phyloP scores from a whole-genome alignment of 139 green algal species.

The Haematococcus lacustris region DNA sequence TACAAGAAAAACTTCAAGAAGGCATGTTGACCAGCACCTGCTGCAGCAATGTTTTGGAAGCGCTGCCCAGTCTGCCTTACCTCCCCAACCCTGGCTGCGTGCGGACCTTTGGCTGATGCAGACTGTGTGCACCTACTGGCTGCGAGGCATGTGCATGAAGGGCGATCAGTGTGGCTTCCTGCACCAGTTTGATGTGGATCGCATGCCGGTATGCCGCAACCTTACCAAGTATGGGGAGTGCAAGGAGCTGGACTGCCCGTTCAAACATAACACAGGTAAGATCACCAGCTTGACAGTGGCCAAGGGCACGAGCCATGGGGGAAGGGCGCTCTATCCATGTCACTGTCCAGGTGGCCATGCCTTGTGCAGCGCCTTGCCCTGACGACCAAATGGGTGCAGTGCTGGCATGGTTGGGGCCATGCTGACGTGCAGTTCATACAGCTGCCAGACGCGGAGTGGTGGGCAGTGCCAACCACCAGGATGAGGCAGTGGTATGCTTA shows the following conservation, averaged over 20 bases:
- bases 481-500: no score
- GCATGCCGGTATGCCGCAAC: slow-evolving; percentile 28
- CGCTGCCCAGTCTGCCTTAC: not conserved
- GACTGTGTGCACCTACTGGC: slow-evolving; percentile 97
- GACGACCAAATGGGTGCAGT: no score
- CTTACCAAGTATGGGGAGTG: slow-evolving; percentile 83
- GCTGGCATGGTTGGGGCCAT: no score
- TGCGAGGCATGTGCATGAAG: slow-evolving; percentile 94
- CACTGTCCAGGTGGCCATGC: no score
- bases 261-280: slow-evolving; percentile 86
- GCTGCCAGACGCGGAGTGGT: no score
- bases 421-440: no score
- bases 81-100: not conserved
- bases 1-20: slow-evolving; percentile 64
- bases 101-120: slow-evolving; percentile 28
- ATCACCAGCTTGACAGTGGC: no score
- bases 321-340: no score
- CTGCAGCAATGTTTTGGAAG: slow-evolving; percentile 10
- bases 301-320: no score
- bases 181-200: slow-evolving; percentile 79
- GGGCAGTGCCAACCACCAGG: no score
- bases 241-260: slow-evolving; percentile 83
- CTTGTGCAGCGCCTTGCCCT: no score
- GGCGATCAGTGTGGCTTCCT: slow-evolving; percentile 92
- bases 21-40: not conserved